Percentiles rank a stretch among this genome's conserved stretches.
Conservation (phyloP, 257 asterid species). For the Solanum chmielewskii region DNA sequence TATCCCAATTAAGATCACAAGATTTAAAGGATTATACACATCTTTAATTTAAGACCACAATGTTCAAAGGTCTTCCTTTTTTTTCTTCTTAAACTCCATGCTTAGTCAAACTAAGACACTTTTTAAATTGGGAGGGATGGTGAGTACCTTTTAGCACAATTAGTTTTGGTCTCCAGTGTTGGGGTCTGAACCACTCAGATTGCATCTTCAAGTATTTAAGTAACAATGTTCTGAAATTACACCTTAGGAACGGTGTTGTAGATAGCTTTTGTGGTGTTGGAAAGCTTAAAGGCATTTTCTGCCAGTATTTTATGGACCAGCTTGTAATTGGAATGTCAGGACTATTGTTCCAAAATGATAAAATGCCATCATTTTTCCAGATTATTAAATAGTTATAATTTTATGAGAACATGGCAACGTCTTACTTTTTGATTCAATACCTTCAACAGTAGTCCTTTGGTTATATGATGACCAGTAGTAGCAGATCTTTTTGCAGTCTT, state of each 20-base stretch:
- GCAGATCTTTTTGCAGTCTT: background rate
- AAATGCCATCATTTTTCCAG: background rate
- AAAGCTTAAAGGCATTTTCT: background rate
- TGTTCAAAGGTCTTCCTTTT: background rate
- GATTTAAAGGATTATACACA: background rate
- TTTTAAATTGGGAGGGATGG: background rate
- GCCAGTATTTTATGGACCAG: background rate
- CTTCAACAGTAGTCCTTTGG: background rate
- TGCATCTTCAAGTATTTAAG: background rate
- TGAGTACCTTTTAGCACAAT: background rate
- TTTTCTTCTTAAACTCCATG: background rate
- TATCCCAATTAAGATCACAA: background rate
- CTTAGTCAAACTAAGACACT: background rate
- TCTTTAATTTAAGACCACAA: background rate
- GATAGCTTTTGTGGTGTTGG: background rate
- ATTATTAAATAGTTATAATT: background rate
- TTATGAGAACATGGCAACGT: background rate
- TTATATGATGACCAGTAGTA: background rate
- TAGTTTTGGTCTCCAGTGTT: background rate
- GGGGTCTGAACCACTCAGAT: background rate
- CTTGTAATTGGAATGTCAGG: background rate
- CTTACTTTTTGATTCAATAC: background rate
- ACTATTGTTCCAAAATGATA: background rate
- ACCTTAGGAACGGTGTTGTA: background rate
- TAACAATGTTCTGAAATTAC: background rate